These are phyloP conservation scores for Sclerotinia sclerotiorum DNA, from an alignment of 2,329 filamentous ascomycete species.

Conservation along the genomic window DNA sequence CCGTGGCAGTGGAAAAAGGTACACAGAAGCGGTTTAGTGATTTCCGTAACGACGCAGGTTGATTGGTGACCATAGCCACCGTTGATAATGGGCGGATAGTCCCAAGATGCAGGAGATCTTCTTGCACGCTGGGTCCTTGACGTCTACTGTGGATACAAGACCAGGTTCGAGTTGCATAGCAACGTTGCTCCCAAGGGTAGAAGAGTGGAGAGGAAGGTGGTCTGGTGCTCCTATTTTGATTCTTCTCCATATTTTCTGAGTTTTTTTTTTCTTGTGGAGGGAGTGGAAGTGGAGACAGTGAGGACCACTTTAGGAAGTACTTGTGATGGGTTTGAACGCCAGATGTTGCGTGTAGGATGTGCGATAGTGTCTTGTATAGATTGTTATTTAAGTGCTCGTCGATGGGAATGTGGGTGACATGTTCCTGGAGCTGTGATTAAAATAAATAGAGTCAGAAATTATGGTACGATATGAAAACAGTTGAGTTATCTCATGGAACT, in stretches of 20 bases:
- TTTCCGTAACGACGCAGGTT: background rate
- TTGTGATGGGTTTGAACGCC: background rate
- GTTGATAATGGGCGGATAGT: constrained; percentile 2
- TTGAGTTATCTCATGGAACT: background rate
- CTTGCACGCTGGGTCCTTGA: constrained; percentile 5
- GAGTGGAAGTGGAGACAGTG: background rate
- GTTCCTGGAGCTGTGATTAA: background rate
- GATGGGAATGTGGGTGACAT: background rate
- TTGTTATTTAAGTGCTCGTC: background rate
- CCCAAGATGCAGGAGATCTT: constrained; percentile 16
- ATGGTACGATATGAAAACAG: background rate
- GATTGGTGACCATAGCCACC: constrained; percentile 15
- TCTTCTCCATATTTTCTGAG: background rate
- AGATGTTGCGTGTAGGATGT: background rate
- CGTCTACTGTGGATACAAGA: background rate
- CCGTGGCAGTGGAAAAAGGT: background rate
- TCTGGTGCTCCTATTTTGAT: background rate
- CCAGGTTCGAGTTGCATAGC: background rate
- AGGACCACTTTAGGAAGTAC: background rate
- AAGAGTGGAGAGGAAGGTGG: constrained; percentile 4
- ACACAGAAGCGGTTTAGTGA: background rate
- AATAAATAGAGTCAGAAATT: constrained; percentile 2
- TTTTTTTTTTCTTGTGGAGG: background rate
- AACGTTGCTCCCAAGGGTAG: background rate
- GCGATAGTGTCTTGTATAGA: background rate